Percentiles rank a stretch among this genome's conserved stretches.
These are phyloP conservation scores for Scutellaria minor DNA, from an alignment of 257 asterid species.

Conservation along the genomic window DNA sequence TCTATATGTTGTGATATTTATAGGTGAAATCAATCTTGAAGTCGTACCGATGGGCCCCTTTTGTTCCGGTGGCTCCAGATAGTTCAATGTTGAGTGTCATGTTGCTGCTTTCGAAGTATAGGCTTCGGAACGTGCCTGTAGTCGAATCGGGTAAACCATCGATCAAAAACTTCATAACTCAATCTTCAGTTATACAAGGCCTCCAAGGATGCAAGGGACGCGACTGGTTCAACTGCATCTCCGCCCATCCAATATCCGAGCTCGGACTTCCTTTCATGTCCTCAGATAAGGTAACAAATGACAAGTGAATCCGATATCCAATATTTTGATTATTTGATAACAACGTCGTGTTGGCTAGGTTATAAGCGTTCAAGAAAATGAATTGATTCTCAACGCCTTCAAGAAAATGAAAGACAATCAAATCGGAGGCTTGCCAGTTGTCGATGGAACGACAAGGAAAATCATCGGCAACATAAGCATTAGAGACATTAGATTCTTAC, in stretches of 20 bases:
- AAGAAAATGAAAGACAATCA: conserved; percentile 81
- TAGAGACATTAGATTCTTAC: conserved; percentile 80
- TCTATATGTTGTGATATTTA: neutral
- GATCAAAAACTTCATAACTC: conserved; percentile 82
- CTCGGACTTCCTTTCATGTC: conserved; percentile 91
- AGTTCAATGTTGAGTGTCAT: conserved; percentile 60
- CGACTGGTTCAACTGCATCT: conserved; percentile 84
- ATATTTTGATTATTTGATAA: neutral
- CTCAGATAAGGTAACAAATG: conserved; percentile 54
- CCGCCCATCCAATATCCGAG: conserved; percentile 57
- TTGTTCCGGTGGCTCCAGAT: conserved; percentile 73
- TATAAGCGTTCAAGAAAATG: conserved; percentile 58
- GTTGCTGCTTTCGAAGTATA: conserved; percentile 80
- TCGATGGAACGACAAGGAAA: conserved; percentile 58
- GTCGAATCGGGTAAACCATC: conserved; percentile 61
- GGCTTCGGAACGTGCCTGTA: conserved; percentile 90
- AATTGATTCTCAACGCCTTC: conserved; percentile 79
- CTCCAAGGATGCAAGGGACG: conserved; percentile 76
- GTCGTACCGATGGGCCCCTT: conserved; percentile 87
- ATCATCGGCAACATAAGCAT: conserved; percentile 84
- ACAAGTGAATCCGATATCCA: too few species aligned
- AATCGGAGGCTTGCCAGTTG: conserved; percentile 86
- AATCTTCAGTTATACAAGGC: conserved; percentile 85
- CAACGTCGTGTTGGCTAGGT: conserved; percentile 44
- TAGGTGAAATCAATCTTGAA: conserved; percentile 78